These are phyloP conservation scores for Cerioporus squamosus DNA, from an alignment of 1,284 basidiomycete genomes.

Conservation along the genomic window DNA sequence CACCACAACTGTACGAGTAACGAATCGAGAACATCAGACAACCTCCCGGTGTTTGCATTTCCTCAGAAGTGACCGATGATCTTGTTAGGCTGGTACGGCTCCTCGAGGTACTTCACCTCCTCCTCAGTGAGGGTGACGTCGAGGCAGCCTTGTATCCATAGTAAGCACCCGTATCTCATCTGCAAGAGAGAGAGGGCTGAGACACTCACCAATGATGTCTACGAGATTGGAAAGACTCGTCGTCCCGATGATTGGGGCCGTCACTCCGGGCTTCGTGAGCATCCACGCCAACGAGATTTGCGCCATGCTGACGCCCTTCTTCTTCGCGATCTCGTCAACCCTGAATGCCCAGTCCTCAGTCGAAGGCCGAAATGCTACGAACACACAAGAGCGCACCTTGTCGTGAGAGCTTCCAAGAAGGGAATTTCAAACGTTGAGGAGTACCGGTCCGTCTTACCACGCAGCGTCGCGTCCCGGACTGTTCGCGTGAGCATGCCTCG, in stretches of 20 bases:
- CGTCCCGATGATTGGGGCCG: constrained; percentile 58
- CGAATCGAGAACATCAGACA: too few species aligned
- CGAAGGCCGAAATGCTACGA: neutral
- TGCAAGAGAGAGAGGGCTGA: neutral
- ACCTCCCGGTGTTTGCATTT: too few species aligned
- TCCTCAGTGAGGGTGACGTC: constrained; percentile 21
- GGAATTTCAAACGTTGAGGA: neutral
- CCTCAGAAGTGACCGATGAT: constrained; percentile 26
- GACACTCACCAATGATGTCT: constrained; percentile 50
- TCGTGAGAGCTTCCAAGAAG: neutral
- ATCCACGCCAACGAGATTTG: constrained; percentile 25
- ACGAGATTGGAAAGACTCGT: constrained; percentile 53
- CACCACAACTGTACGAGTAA: too few species aligned
- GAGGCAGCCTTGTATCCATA: constrained; percentile 28
- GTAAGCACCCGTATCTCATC: neutral
- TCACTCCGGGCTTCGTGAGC: constrained; percentile 37
- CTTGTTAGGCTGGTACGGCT: constrained; percentile 20
- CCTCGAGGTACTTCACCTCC: constrained; percentile 27
- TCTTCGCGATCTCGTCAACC: constrained; percentile 48
- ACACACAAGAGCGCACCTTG: neutral
- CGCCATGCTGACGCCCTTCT: constrained; percentile 34
- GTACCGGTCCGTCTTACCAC: constrained; percentile 29
- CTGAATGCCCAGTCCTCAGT: constrained; percentile 9
- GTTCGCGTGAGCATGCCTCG: constrained; percentile 43
- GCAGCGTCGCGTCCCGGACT: constrained; percentile 27